Percentiles rank a stretch among this genome's conserved stretches.
These are phyloP conservation scores for Mucor piriformis DNA, from an alignment of 371 early-diverging fungal genomes.

Conservation along the genomic window DNA sequence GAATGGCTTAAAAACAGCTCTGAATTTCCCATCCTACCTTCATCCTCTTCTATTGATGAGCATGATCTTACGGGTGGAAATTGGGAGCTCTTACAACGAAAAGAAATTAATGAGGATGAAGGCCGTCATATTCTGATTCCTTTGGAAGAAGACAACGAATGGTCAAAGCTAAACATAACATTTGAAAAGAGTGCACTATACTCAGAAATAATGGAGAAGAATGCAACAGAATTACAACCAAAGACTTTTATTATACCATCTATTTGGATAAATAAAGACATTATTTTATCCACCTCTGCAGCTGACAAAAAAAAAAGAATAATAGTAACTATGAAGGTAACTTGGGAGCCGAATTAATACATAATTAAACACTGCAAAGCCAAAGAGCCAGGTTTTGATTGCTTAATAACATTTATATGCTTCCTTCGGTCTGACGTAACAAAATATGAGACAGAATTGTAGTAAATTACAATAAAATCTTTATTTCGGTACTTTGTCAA, in stretches of 20 bases:
- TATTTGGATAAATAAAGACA: slow-evolving; percentile 5
- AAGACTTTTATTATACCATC: slow-evolving; percentile 4
- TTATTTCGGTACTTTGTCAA: no score
- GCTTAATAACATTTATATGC: no score
- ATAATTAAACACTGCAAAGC: slow-evolving; percentile 7
- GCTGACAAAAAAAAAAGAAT: slow-evolving; percentile 4
- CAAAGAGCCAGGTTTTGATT: no score
- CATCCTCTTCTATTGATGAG: slow-evolving; percentile 1
- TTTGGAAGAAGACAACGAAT: slow-evolving; percentile 13
- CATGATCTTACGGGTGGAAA: not conserved
- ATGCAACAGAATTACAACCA: slow-evolving; percentile 14
- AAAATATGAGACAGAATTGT: no score
- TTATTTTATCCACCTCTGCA: not conserved
- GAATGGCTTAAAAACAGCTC: slow-evolving; percentile 19
- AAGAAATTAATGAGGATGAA: slow-evolving; percentile 11
- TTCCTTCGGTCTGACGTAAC: no score
- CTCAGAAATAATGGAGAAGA: slow-evolving; percentile 18
- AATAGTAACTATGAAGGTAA: slow-evolving; percentile 3
- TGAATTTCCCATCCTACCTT: slow-evolving; percentile 19
- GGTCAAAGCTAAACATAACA: slow-evolving; percentile 13
- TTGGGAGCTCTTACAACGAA: slow-evolving; percentile 24
- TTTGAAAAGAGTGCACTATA: slow-evolving; percentile 9
- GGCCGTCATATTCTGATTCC: slow-evolving; percentile 1
- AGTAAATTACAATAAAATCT: no score
- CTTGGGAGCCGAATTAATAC: slow-evolving; percentile 5